Conservation (phyloP, 805 yeast species). For the Wickerhamiella azyma region DNA sequence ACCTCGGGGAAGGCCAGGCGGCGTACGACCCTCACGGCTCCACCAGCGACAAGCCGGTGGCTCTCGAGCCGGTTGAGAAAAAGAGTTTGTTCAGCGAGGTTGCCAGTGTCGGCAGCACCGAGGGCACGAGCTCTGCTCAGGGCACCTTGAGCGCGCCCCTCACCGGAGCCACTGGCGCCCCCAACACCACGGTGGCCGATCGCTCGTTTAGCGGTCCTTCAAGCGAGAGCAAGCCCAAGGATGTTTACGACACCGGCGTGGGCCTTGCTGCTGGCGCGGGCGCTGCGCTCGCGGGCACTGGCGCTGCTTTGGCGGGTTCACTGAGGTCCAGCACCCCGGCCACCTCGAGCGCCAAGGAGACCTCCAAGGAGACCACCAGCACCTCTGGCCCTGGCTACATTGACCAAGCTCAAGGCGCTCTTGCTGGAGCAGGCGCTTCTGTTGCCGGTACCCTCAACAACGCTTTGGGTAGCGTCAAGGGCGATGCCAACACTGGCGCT, state of each 20-base stretch:
- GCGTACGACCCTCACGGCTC: background rate
- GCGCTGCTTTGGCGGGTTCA: background rate
- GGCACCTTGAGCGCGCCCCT: too few species aligned
- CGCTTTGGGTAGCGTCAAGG: background rate
- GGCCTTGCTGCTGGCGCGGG: background rate
- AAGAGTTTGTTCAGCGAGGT: background rate
- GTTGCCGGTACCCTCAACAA: conserved; percentile 1
- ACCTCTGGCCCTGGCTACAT: background rate
- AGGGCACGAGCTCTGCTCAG: too few species aligned
- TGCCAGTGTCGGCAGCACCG: too few species aligned
- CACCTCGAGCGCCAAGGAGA: too few species aligned
- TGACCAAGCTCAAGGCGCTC: background rate
- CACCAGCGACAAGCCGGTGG: background rate
- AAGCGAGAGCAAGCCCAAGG: background rate
- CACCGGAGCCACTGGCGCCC: background rate
- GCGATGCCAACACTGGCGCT: background rate
- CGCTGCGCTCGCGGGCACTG: background rate
- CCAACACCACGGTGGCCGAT: background rate
- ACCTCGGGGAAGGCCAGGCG: background rate
- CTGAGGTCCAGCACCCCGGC: background rate
- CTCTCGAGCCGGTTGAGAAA: background rate
- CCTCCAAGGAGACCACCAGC: background rate
- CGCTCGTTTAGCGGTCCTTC: conserved; percentile 6
- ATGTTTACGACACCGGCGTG: too few species aligned
- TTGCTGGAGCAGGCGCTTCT: conserved; percentile 5